phyloP scores from a whole-genome alignment of 495 filamentous ascomycete species.

The Penicillium tannophilum region DNA sequence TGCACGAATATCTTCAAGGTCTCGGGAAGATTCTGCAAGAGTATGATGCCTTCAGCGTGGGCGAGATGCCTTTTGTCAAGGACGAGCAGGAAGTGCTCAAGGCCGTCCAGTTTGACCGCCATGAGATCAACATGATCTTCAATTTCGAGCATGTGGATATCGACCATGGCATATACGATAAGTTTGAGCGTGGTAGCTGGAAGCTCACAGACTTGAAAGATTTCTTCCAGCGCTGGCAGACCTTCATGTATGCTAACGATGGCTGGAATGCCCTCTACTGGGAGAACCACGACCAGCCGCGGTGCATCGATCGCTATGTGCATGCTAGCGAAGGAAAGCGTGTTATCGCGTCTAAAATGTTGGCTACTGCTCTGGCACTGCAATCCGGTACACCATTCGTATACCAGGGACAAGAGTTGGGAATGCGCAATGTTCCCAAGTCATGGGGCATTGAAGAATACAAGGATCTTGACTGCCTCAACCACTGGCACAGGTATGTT shows the following conservation, averaged over 20 bases:
- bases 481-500: slow-evolving; percentile 57
- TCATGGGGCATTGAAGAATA: slow-evolving; percentile 69
- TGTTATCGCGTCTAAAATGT: slow-evolving; percentile 57
- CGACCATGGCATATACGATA: slow-evolving; percentile 55
- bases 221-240: slow-evolving; percentile 66
- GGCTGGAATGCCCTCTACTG: slow-evolving; percentile 74
- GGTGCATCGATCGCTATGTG: slow-evolving; percentile 63
- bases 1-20: slow-evolving; percentile 66
- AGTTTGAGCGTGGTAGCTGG: slow-evolving; percentile 54
- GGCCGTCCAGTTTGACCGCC: slow-evolving; percentile 57
- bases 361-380: slow-evolving; percentile 60
- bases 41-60: slow-evolving; percentile 70
- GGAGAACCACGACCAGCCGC: slow-evolving; percentile 74
- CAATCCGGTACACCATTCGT: slow-evolving; percentile 71
- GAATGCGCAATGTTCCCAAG: slow-evolving; percentile 69
- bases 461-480: slow-evolving; percentile 70
- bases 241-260: slow-evolving; percentile 66
- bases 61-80: slow-evolving; percentile 66
- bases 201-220: slow-evolving; percentile 59
- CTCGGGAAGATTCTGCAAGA: slow-evolving; percentile 66
- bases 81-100: slow-evolving; percentile 61
- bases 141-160: slow-evolving; percentile 67
- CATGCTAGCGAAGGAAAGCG: slow-evolving; percentile 50
- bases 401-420: slow-evolving; percentile 78
- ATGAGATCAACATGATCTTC: slow-evolving; percentile 76